Evolutionary conservation across 495 filamentous ascomycete species (phyloP), one percentile per base, ranked within the genome.

Genomic region (Paragyromitra xinjiangensis): DNA sequence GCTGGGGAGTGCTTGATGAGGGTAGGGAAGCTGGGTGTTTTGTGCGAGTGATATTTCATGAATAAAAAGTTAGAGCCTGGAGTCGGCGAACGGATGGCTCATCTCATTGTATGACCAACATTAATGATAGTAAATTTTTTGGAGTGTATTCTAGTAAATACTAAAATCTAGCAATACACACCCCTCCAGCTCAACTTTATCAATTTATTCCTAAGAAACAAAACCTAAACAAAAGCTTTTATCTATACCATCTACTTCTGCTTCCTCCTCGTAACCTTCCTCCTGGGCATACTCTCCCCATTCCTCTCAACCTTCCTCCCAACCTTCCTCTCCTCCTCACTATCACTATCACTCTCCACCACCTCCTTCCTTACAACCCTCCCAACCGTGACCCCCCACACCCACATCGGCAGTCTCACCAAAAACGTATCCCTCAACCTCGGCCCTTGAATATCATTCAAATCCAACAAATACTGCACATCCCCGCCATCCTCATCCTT

Each of bases 401-500:
- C 82, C 89, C 90, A 94, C 56, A 88, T 64, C 0, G 93, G 93
- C 6, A 95, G 83, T 45, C 88, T 88, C 81, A 88, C 88, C 40
- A 95, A 81, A 63, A 91, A 88, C 0, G 93, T 96, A 77, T 94
- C 89, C 39, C 84, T 86, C 77, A 94, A 78, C 6, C 88, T 90
- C 0, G 93, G 92, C 6, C 65, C 85, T 80, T 89, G 87, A 66
- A 91, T 88, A 78, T 91, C 89, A 75, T 88, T 84, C 63, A 97
- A 88, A 81, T 98, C 94, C 64, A 99, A 89, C 78, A 97, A 83
- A 82, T 89, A 96, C 82, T 98, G 94, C 64, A 91, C 88, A 12
- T 87, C 88, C 34, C 92, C 88, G 45, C 95, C 96, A 6, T 97
- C 92, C 80, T 95, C 94, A 39, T 91, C 91, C 78, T 92, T 90